Percentiles rank a stretch among this genome's conserved stretches.
Conservation (phyloP, 2,329 filamentous ascomycete genomes). For the Biscogniauxia mediterranea region DNA sequence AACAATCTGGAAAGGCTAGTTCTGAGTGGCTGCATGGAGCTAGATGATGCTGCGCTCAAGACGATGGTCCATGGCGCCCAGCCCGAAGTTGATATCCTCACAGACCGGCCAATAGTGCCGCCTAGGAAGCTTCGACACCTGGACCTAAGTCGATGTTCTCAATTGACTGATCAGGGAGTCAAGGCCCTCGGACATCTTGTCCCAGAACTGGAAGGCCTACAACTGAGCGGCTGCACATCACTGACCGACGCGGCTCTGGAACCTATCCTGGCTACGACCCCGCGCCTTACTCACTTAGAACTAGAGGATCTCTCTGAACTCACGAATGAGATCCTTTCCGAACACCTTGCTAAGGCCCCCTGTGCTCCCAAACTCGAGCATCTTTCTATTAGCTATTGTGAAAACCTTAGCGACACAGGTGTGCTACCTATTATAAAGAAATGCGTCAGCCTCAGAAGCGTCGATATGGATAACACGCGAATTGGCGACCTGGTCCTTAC, state of each 20-base stretch:
- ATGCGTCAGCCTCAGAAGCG: constrained; percentile 65
- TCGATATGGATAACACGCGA: constrained; percentile 92
- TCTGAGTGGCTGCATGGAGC: constrained; percentile 73
- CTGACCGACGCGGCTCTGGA: constrained; percentile 73
- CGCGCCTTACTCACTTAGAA: constrained; percentile 80
- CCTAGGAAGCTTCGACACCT: constrained; percentile 78
- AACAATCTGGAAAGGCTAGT: constrained; percentile 84
- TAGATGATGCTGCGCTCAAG: constrained; percentile 72
- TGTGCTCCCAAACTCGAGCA: constrained; percentile 73
- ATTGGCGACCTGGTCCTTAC: constrained; percentile 82
- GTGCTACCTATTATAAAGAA: constrained; percentile 79
- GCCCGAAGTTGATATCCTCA: constrained; percentile 78
- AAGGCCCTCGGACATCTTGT: constrained; percentile 69
- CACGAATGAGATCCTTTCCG: constrained; percentile 69
- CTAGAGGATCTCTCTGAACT: constrained; percentile 80
- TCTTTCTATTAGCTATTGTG: constrained; percentile 87
- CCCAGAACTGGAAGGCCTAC: constrained; percentile 77
- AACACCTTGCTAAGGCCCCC: constrained; percentile 72
- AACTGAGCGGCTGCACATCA: constrained; percentile 73
- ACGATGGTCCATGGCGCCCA: constrained; percentile 73
- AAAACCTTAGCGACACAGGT: constrained; percentile 76
- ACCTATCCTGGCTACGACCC: constrained; percentile 70
- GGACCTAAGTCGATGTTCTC: constrained; percentile 76
- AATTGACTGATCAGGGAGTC: constrained; percentile 72
- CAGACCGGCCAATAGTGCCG: constrained; percentile 71